Percentiles rank a stretch among this genome's conserved stretches.
Conservation (phyloP, 2,329 filamentous ascomycete genomes). For the Mycosphaerelloides madeirae region DNA sequence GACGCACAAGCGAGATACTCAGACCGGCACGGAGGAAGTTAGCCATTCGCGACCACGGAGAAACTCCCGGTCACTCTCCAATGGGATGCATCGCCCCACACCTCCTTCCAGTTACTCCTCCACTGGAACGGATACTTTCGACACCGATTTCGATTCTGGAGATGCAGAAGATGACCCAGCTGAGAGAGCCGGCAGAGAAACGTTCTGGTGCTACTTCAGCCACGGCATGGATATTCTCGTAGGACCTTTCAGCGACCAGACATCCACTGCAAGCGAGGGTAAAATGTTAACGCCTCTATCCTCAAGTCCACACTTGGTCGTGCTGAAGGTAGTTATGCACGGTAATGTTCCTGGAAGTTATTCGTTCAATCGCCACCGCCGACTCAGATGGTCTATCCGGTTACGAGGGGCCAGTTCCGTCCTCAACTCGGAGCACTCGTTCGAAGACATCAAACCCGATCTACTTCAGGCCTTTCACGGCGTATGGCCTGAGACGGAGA, state of each 20-base stretch:
- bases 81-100: conserved; percentile 24
- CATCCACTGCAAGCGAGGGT: conserved; percentile 6
- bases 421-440: conserved; percentile 72
- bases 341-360: conserved; percentile 94
- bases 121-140: conserved; percentile 40
- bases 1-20: conserved; percentile 57
- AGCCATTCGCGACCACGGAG: conserved; percentile 21
- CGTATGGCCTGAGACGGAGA: conserved; percentile 51
- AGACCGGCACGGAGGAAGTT: conserved; percentile 13
- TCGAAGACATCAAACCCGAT: conserved; percentile 59
- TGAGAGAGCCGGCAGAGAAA: conserved; percentile 53
- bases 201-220: conserved; percentile 96
- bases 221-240: conserved; percentile 90
- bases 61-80: conserved; percentile 22
- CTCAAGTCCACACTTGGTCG: conserved; percentile 58
- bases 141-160: conserved; percentile 44
- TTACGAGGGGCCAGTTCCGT: conserved; percentile 39
- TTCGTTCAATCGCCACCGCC: conserved; percentile 89
- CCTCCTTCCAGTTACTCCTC: conserved; percentile 36
- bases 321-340: conserved; percentile 88
- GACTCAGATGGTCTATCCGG: conserved; percentile 74
- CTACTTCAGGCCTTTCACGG: conserved; percentile 43
- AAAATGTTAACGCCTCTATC: conserved; percentile 16
- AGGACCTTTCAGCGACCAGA: conserved; percentile 60
- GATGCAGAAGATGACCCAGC: conserved; percentile 53